phyloP scores from a whole-genome alignment of 2,329 filamentous ascomycete species.

The Cytospora piceae region DNA sequence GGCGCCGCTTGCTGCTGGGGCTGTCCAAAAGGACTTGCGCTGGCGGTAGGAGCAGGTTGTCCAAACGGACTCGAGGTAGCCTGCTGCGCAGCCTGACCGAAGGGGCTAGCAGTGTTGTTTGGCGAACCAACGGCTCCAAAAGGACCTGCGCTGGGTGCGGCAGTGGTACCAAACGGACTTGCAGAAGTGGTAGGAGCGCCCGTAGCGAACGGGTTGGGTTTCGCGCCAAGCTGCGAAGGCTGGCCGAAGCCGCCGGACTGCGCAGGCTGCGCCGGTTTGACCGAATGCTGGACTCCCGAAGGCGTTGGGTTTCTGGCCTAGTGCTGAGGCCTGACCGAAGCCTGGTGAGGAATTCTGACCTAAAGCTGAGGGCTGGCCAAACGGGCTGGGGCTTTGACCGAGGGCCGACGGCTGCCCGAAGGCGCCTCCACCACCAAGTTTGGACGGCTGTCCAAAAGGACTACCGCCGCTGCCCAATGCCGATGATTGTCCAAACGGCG shows the following conservation, averaged over 20 bases:
- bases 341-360: conserved; percentile 43
- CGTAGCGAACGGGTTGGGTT: conserved; percentile 37
- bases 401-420: conserved; percentile 35
- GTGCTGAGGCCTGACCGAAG: conserved; percentile 43
- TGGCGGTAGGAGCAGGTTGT: conserved; percentile 13
- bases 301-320: conserved; percentile 39
- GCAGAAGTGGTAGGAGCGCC: conserved; percentile 11
- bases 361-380: conserved; percentile 41
- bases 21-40: conserved; percentile 28
- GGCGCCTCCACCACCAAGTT: conserved; percentile 32
- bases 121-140: conserved; percentile 28
- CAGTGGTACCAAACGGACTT: conserved; percentile 35
- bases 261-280: conserved; percentile 36
- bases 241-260: conserved; percentile 40
- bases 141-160: conserved; percentile 24
- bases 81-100: conserved; percentile 32
- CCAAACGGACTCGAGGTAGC: conserved; percentile 23
- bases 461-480: conserved; percentile 34
- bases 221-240: conserved; percentile 41
- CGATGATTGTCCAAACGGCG: conserved; percentile 47
- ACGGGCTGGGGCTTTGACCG: conserved; percentile 41
- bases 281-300: conserved; percentile 41
- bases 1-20: conserved; percentile 24
- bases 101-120: conserved; percentile 19
- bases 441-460: conserved; percentile 40